Evolutionary conservation across 2,329 filamentous ascomycete species (phyloP).

Genomic region (Falciphora oryzae): DNA sequence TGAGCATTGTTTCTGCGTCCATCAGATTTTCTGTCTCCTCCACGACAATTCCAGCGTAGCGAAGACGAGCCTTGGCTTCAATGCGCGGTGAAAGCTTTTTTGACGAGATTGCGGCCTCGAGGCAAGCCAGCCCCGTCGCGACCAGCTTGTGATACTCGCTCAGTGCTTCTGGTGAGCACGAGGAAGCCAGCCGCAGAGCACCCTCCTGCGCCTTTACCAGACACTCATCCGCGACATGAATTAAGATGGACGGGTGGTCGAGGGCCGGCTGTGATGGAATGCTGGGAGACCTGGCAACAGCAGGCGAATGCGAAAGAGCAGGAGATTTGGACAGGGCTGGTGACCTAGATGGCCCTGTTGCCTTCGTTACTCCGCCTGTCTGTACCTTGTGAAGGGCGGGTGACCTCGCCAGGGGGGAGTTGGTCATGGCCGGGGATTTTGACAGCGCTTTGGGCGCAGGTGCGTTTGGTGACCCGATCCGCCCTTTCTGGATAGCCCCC

Average conservation of each 20-base stretch:
- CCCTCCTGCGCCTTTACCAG: constrained; percentile 59
- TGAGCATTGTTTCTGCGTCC: constrained; percentile 66
- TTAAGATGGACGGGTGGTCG: constrained; percentile 54
- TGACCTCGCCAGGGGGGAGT: constrained; percentile 2
- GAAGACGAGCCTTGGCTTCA: constrained; percentile 63
- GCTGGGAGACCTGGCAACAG: constrained; percentile 29
- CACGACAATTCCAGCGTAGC: constrained; percentile 65
- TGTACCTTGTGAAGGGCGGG: constrained; percentile 4
- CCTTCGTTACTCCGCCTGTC: constrained; percentile 3
- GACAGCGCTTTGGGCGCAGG: constrained; percentile 1
- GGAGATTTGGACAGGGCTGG: constrained; percentile 7
- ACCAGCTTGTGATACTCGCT: constrained; percentile 68
- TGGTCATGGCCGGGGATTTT: constrained; percentile 5
- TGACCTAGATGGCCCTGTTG: constrained; percentile 2
- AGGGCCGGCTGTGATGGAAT: constrained; percentile 33
- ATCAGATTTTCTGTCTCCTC: constrained; percentile 73
- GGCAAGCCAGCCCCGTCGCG: constrained; percentile 64
- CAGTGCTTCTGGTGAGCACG: constrained; percentile 45
- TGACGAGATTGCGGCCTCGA: constrained; percentile 63
- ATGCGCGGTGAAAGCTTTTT: constrained; percentile 55
- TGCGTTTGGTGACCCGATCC: not conserved
- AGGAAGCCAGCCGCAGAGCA: constrained; percentile 41
- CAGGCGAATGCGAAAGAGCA: constrained; percentile 6
- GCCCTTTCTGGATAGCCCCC: not conserved
- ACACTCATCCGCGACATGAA: constrained; percentile 72